Percentiles rank a stretch among this genome's conserved stretches.
Evolutionary conservation across 2,329 filamentous ascomycete species (phyloP).

Genomic region (Tolypocladium ovalisporum): DNA sequence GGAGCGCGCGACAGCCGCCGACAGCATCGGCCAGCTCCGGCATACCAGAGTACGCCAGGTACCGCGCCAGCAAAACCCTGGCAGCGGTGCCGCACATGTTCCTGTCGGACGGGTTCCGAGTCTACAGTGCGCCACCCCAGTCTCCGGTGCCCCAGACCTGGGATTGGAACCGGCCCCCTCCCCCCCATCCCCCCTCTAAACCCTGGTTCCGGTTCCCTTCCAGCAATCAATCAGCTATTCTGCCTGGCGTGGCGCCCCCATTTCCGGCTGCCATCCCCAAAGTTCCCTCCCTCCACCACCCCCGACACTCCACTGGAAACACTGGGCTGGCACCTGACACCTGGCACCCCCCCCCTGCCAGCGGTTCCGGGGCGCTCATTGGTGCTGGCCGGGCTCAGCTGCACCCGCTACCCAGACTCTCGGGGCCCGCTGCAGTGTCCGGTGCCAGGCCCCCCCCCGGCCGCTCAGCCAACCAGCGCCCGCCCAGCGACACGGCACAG

Average conservation of each 20-base stretch:
- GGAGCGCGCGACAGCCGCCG: not conserved
- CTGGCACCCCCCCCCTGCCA: not conserved
- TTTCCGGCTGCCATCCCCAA: not conserved
- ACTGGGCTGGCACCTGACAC: not conserved
- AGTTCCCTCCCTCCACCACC: not conserved
- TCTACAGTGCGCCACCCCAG: not conserved
- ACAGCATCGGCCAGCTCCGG: not conserved
- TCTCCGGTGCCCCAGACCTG: not conserved
- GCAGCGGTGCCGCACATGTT: not conserved
- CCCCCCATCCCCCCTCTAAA: not conserved
- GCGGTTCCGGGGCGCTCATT: no score
- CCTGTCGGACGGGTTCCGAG: not conserved
- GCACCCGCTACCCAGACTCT: conserved; percentile 5
- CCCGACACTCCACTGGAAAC: not conserved
- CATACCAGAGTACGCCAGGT: not conserved
- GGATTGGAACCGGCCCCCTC: not conserved
- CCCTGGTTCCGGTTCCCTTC: not conserved
- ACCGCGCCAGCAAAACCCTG: not conserved
- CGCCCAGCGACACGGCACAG: not conserved
- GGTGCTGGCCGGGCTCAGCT: not conserved
- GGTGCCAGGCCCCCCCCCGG: no score
- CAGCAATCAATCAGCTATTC: not conserved
- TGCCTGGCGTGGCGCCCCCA: not conserved
- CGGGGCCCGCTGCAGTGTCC: conserved; percentile 2
- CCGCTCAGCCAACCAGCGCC: not conserved